These are phyloP conservation scores for Paecilomyces sp. DNA, from an alignment of 2,329 filamentous ascomycete genomes.

Conservation along the genomic window DNA sequence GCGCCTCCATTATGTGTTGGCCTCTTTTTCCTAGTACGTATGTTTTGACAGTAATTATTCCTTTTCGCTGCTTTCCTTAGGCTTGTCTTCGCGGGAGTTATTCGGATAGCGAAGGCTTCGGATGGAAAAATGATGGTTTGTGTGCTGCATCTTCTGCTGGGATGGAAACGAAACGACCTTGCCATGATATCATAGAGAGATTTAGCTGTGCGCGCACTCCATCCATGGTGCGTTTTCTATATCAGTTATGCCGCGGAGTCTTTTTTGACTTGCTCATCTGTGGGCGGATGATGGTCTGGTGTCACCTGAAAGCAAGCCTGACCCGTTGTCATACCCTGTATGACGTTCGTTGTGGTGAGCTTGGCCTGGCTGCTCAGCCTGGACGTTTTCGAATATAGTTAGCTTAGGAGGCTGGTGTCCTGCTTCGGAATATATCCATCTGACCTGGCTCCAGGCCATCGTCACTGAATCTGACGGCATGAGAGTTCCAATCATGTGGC, in stretches of 20 bases:
- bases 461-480: background rate
- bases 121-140: background rate
- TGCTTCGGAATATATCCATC: background rate
- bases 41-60: background rate
- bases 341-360: background rate
- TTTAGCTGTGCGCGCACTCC: background rate
- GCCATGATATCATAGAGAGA: background rate
- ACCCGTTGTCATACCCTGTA: background rate
- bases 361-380: background rate
- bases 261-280: background rate
- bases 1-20: background rate
- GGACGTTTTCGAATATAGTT: background rate
- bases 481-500: background rate
- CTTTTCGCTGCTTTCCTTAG: background rate
- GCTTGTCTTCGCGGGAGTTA: background rate
- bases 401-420: background rate
- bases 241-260: background rate
- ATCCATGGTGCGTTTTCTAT: background rate
- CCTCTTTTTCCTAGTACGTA: background rate
- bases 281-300: background rate
- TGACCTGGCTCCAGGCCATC: background rate
- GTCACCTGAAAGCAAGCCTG: background rate
- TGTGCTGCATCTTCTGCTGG: background rate
- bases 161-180: background rate
- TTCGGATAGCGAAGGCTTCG: background rate